phyloP scores from a whole-genome alignment of 75 land plant genomes.

The Cunninghamia lanceolata region DNA sequence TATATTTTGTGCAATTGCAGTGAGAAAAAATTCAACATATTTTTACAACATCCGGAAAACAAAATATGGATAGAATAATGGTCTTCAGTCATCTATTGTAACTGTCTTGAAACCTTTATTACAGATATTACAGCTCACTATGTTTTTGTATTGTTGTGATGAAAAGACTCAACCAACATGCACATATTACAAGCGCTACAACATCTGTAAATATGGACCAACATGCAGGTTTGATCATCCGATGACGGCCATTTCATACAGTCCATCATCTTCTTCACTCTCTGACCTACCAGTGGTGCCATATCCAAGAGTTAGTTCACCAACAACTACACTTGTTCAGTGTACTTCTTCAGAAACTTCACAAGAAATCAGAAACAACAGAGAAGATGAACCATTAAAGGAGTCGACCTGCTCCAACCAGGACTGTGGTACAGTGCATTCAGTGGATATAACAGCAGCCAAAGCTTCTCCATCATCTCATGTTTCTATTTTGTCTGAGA shows the following conservation, averaged over 20 bases:
- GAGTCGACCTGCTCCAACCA: not conserved
- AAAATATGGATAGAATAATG: not conserved
- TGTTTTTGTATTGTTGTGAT: not conserved
- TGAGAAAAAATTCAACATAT: not conserved
- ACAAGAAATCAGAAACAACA: slow-evolving; percentile 3
- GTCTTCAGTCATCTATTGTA: not conserved
- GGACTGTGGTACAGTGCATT: not conserved
- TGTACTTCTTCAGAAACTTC: slow-evolving; percentile 4
- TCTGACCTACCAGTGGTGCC: slow-evolving; percentile 33
- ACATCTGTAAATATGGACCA: slow-evolving; percentile 86
- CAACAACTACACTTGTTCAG: slow-evolving; percentile 3
- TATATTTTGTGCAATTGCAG: not conserved
- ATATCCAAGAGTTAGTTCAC: slow-evolving; percentile 10
- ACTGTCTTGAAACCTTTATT: not conserved
- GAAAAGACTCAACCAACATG: slow-evolving; percentile 60
- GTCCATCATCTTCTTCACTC: slow-evolving; percentile 41
- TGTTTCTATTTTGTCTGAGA: not conserved
- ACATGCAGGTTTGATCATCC: slow-evolving; percentile 82
- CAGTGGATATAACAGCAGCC: not conserved
- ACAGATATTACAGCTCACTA: not conserved
- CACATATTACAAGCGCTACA: slow-evolving; percentile 54
- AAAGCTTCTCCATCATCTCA: not conserved
- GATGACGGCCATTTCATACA: slow-evolving; percentile 22
- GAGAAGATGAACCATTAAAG: not conserved
- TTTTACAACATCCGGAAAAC: not conserved